A percentile compares a stretch with the other conserved stretches of the same genome.
Evolutionary conservation across 306 rosid species (phyloP).

Genomic region (Boehmeria nivea): DNA sequence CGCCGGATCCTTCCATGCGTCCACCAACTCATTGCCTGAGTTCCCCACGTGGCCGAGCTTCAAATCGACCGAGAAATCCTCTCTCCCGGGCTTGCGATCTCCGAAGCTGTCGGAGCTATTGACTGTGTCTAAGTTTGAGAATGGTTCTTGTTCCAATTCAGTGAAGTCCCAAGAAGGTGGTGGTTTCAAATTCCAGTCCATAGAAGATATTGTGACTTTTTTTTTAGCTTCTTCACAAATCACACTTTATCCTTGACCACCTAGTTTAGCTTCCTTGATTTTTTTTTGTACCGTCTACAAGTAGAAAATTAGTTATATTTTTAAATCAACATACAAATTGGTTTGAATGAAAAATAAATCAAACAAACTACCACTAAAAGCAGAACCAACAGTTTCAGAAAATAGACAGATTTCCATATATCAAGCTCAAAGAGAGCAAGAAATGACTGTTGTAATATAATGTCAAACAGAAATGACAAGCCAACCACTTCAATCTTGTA

Average conservation of each 20-base stretch:
- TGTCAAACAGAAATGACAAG: constrained; percentile 1
- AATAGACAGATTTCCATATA: too few species aligned
- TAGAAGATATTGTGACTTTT: too few species aligned
- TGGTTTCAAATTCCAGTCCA: constrained; percentile 93
- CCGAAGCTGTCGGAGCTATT: constrained; percentile 55
- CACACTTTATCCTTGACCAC: too few species aligned
- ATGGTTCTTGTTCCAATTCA: constrained; percentile 50
- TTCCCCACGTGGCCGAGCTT: constrained; percentile 74
- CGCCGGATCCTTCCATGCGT: constrained; percentile 41
- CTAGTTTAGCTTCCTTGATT: too few species aligned
- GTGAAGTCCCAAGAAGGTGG: constrained; percentile 72
- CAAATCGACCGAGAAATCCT: constrained; percentile 84
- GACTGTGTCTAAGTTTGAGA: constrained; percentile 45
- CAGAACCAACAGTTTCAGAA: too few species aligned
- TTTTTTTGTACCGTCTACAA: constrained; percentile 31
- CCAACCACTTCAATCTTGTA: constrained; percentile 6
- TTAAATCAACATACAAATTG: constrained; percentile 18
- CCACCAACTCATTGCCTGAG: constrained; percentile 33
- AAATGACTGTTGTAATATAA: background rate
- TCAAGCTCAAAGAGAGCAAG: constrained; percentile 7
- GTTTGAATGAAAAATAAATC: background rate
- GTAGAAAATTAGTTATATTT: constrained; percentile 9
- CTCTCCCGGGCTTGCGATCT: constrained; percentile 30
- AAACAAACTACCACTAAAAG: constrained; percentile 6
- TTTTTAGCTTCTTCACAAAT: too few species aligned